Percentiles rank a stretch among this genome's conserved stretches.
Conservation (phyloP, 352 stramenopile species). For the Peronospora farinosa region DNA sequence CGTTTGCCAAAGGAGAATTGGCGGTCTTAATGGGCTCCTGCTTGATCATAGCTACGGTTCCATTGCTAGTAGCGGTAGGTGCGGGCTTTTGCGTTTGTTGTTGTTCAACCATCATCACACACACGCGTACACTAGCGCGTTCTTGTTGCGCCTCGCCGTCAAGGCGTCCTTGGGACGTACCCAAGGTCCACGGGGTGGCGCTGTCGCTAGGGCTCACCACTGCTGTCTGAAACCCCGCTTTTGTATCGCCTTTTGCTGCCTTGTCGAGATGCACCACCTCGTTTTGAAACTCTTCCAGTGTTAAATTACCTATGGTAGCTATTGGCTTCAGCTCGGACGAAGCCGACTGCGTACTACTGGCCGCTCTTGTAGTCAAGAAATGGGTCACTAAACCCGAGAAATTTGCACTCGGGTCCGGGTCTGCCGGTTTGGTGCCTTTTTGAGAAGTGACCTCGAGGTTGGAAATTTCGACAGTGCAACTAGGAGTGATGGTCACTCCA, state of each 20-base stretch:
- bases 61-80: conserved; percentile 13
- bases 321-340: conserved; percentile 17
- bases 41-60: conserved; percentile 10
- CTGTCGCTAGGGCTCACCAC: conserved; percentile 46
- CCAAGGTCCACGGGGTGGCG: conserved; percentile 37
- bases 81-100: conserved; percentile 27
- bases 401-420: conserved; percentile 6
- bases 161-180: conserved; percentile 30
- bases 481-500: conserved; percentile 41
- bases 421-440: conserved; percentile 39
- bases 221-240: conserved; percentile 34
- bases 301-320: conserved; percentile 44
- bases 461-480: conserved; percentile 22
- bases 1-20: not conserved
- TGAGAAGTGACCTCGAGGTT: conserved; percentile 41
- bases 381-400: conserved; percentile 1
- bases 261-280: conserved; percentile 33
- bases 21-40: conserved; percentile 8
- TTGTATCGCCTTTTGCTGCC: conserved; percentile 22
- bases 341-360: conserved; percentile 10
- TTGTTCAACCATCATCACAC: conserved; percentile 63
- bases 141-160: conserved; percentile 12
- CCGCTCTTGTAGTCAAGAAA: not conserved
- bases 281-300: conserved; percentile 29
- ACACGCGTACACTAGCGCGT: conserved; percentile 43